Evolutionary conservation across 768 basidiomycete genomes (phyloP).

Genomic region (Rubroboletus satanas): DNA sequence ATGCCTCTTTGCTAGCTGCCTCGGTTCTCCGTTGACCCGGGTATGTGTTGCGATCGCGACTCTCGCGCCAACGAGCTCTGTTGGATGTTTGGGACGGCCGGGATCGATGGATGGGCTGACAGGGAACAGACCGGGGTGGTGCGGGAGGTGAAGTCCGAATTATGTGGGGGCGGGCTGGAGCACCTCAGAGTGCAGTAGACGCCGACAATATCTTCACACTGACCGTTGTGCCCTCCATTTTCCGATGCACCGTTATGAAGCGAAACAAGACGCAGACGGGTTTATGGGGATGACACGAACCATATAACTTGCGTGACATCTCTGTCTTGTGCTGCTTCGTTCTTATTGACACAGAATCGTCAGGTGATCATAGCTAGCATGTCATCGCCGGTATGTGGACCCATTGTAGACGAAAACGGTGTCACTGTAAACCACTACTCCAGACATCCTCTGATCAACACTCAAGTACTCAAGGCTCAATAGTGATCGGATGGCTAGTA

Average conservation of each 20-base stretch:
- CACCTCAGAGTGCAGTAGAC: no score
- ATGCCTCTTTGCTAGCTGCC: slow-evolving; percentile 3
- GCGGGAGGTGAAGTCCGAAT: slow-evolving; percentile 10
- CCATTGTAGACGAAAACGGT: background rate
- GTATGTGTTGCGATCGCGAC: slow-evolving; percentile 9
- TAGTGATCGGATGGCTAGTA: background rate
- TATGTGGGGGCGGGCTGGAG: slow-evolving; percentile 1
- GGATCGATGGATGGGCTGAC: slow-evolving; percentile 12
- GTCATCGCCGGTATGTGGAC: background rate
- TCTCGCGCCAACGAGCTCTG: slow-evolving; percentile 14
- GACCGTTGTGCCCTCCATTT: no score
- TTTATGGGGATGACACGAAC: no score
- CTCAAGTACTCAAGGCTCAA: background rate
- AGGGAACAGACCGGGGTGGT: slow-evolving; percentile 1
- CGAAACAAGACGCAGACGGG: no score
- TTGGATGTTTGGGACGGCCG: slow-evolving; percentile 11
- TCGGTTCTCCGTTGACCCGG: slow-evolving; percentile 11
- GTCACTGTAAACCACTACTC: background rate
- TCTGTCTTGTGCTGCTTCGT: no score
- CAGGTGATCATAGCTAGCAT: no score
- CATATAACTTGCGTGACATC: no score
- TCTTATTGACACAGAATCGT: no score
- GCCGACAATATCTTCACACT: no score
- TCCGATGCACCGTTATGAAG: no score
- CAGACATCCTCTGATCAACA: background rate